Conservation (phyloP, 108 stramenopile species). For the Cylindrotheca closterium region DNA sequence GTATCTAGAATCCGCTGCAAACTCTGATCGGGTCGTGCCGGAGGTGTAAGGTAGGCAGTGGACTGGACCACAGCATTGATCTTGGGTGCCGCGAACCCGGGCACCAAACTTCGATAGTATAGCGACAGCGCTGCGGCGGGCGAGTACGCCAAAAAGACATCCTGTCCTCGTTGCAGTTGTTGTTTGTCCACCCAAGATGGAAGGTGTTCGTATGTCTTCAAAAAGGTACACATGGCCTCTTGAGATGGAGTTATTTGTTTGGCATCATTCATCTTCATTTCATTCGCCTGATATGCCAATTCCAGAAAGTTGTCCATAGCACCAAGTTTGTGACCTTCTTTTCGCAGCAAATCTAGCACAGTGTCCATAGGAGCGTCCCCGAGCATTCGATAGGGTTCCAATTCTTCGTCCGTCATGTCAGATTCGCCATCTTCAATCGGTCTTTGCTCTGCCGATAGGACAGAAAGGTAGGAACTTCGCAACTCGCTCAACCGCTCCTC, state of each 20-base stretch:
- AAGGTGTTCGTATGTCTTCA: slow-evolving; percentile 30
- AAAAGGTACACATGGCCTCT: slow-evolving; percentile 20
- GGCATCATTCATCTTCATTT: not conserved
- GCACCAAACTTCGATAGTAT: slow-evolving; percentile 67
- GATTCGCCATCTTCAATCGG: slow-evolving; percentile 37
- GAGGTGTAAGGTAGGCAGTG: slow-evolving; percentile 71
- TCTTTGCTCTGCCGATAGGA: not conserved
- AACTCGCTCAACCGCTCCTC: not conserved
- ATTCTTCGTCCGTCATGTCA: slow-evolving; percentile 45
- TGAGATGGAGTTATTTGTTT: not conserved
- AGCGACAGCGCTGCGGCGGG: slow-evolving; percentile 56
- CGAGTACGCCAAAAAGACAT: slow-evolving; percentile 69
- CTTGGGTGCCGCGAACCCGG: slow-evolving; percentile 78
- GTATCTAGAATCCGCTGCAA: slow-evolving; percentile 72
- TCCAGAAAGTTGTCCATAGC: slow-evolving; percentile 62
- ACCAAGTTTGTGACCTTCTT: slow-evolving; percentile 22
- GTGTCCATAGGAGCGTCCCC: slow-evolving; percentile 71
- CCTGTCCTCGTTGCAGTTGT: slow-evolving; percentile 72
- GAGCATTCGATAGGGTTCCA: slow-evolving; percentile 63
- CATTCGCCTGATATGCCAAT: slow-evolving; percentile 24
- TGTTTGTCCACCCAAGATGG: slow-evolving; percentile 73
- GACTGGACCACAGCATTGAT: slow-evolving; percentile 67
- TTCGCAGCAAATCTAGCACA: slow-evolving; percentile 39
- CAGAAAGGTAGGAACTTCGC: not conserved
- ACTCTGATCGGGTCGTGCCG: slow-evolving; percentile 35